Percentiles rank a stretch among this genome's conserved stretches.
phyloP scores from a whole-genome alignment of 2,329 filamentous ascomycete species.

The Apiospora aurea region DNA sequence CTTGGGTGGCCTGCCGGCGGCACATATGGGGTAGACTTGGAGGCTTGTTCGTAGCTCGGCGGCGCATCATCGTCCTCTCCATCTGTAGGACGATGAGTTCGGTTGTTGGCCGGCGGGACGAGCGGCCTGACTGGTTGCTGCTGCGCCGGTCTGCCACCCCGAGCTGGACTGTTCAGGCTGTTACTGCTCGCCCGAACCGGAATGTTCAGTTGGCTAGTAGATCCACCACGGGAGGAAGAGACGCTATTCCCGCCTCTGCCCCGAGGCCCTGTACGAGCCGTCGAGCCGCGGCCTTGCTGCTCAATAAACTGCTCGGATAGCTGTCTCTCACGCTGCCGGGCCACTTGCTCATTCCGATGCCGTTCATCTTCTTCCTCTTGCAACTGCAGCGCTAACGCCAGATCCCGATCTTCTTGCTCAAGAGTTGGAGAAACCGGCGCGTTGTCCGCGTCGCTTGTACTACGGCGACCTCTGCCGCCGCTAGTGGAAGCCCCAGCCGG shows the following conservation, averaged over 20 bases:
- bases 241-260: conserved; percentile 34
- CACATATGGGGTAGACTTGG: conserved; percentile 57
- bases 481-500: conserved; percentile 34
- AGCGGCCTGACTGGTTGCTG: conserved; percentile 52
- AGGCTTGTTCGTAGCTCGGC: conserved; percentile 65
- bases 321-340: conserved; percentile 69
- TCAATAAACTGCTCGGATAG: conserved; percentile 76
- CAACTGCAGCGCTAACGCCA: conserved; percentile 88
- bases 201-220: conserved; percentile 32
- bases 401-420: conserved; percentile 82
- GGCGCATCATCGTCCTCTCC: conserved; percentile 58
- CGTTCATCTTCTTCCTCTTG: conserved; percentile 93
- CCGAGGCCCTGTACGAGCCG: conserved; percentile 31
- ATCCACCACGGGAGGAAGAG: conserved; percentile 37
- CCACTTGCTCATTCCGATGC: conserved; percentile 67
- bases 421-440: conserved; percentile 49
- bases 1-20: conserved; percentile 60
- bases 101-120: conserved; percentile 49
- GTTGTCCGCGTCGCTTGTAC: conserved; percentile 31
- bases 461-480: conserved; percentile 42
- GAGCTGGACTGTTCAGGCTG: conserved; percentile 27
- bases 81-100: conserved; percentile 47
- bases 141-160: conserved; percentile 41
- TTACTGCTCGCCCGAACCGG: conserved; percentile 28
- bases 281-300: conserved; percentile 57